Conservation (phyloP, 2,329 filamentous ascomycete genomes). For the Scolecobasidium constrictum region DNA sequence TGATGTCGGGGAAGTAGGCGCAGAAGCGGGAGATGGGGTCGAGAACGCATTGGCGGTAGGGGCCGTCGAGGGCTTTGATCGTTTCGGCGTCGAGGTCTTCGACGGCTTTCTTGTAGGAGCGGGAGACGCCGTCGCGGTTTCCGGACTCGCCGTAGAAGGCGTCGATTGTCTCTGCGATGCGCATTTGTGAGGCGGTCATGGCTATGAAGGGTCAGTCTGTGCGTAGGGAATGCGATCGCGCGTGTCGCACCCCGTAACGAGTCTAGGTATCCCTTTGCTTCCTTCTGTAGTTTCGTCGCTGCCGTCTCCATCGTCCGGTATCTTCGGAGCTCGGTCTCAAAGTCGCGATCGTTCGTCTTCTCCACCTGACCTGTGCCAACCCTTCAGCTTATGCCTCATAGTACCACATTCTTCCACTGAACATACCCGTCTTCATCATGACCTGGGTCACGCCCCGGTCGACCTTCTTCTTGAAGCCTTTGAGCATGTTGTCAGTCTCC, state of each 20-base stretch:
- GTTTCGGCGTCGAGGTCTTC: conserved; percentile 97
- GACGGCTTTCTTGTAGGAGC: conserved; percentile 96
- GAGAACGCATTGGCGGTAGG: conserved; percentile 62
- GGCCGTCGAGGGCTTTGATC: conserved; percentile 94
- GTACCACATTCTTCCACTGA: neutral
- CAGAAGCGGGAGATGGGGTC: conserved; percentile 95
- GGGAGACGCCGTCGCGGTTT: conserved; percentile 85
- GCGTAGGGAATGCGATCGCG: neutral
- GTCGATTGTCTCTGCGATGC: conserved; percentile 97
- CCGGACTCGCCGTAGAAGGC: conserved; percentile 97
- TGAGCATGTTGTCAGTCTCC: conserved; percentile 10
- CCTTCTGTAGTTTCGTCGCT: conserved; percentile 84
- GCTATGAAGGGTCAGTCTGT: conserved; percentile 42
- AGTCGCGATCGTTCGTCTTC: conserved; percentile 96
- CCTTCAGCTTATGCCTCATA: conserved; percentile 3
- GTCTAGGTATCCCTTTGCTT: conserved; percentile 96
- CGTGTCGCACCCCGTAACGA: conserved; percentile 64
- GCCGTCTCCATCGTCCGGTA: conserved; percentile 97
- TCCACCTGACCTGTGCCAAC: conserved; percentile 69
- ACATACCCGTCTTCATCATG: conserved; percentile 94
- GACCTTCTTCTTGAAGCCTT: conserved; percentile 94
- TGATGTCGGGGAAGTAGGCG: conserved; percentile 97
- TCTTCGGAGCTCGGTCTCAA: conserved; percentile 93
- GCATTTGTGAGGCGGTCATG: conserved; percentile 99
- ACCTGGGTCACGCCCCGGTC: conserved; percentile 98